phyloP scores from a whole-genome alignment of 257 asterid species.

The Nicotiana noctiflora region DNA sequence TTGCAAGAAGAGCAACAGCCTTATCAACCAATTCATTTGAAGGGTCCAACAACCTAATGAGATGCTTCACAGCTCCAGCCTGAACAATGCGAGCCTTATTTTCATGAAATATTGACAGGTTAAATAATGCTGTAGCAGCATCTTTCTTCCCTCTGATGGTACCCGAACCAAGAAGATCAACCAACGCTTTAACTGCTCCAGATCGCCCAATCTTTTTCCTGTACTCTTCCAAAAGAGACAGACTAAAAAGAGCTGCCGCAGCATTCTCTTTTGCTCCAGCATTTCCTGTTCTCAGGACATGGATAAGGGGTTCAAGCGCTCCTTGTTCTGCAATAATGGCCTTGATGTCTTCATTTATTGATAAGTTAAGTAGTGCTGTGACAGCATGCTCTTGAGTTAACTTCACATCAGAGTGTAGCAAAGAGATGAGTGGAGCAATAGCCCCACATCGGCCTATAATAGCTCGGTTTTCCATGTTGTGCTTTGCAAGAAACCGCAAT shows the following conservation, averaged over 20 bases:
- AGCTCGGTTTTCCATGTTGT: constrained; percentile 66
- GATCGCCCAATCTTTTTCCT: constrained; percentile 76
- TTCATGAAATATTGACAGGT: constrained; percentile 78
- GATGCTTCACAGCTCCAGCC: constrained; percentile 77
- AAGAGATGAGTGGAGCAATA: constrained; percentile 57
- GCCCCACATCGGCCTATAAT: constrained; percentile 79
- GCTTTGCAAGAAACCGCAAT: constrained; percentile 68
- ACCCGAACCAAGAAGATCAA: constrained; percentile 68
- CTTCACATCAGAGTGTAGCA: constrained; percentile 51
- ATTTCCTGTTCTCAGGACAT: constrained; percentile 70
- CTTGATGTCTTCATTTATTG: constrained; percentile 62
- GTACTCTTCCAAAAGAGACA: constrained; percentile 78
- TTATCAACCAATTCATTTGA: constrained; percentile 73
- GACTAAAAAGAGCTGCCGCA: constrained; percentile 90
- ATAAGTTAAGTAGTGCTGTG: constrained; percentile 79
- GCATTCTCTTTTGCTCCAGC: constrained; percentile 78
- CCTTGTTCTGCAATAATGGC: constrained; percentile 64
- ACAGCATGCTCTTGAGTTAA: constrained; percentile 80
- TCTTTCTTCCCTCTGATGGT: constrained; percentile 85
- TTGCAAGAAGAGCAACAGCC: constrained; percentile 89
- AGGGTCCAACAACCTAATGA: constrained; percentile 67
- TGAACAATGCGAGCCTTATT: constrained; percentile 90
- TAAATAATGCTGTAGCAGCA: constrained; percentile 88
- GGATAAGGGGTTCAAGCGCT: constrained; percentile 77
- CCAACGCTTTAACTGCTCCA: constrained; percentile 75